Evolutionary conservation across 805 yeast species (phyloP).

Genomic region (Ogataea minuta): DNA sequence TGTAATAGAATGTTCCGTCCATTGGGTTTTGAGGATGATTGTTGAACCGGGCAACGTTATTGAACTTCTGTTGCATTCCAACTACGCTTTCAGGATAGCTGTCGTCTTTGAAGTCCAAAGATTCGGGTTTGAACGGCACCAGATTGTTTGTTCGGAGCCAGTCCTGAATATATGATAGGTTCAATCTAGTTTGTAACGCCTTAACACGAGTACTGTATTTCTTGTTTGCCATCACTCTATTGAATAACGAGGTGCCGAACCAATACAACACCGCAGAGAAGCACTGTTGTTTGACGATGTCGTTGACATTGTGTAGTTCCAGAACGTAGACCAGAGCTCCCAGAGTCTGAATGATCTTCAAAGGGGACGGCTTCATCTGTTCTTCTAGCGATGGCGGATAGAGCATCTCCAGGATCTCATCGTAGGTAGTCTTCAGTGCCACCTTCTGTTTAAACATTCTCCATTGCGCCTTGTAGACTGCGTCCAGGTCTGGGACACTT

Average conservation of each 20-base stretch:
- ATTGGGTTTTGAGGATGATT: conserved; percentile 38
- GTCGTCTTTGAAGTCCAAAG: conserved; percentile 24
- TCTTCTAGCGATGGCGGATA: conserved; percentile 83
- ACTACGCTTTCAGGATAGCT: conserved; percentile 35
- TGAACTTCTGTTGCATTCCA: conserved; percentile 22
- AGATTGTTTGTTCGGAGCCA: conserved; percentile 80
- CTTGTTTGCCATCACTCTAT: conserved; percentile 63
- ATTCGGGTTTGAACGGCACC: conserved; percentile 38
- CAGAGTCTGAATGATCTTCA: conserved; percentile 77
- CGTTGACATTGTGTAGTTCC: conserved; percentile 77
- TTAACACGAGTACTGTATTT: conserved; percentile 74
- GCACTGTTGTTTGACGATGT: conserved; percentile 73
- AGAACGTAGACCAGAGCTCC: conserved; percentile 87
- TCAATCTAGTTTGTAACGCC: conserved; percentile 87
- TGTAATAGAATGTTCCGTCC: conserved; percentile 60
- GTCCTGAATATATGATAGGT: conserved; percentile 83
- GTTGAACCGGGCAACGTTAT: conserved; percentile 31
- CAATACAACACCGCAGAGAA: conserved; percentile 76
- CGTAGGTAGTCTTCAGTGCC: conserved; percentile 50
- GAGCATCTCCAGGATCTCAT: conserved; percentile 70
- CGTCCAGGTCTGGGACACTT: conserved; percentile 78
- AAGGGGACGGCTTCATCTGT: conserved; percentile 85
- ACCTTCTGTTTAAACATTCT: conserved; percentile 46
- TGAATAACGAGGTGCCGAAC: conserved; percentile 71
- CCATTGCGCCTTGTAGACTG: conserved; percentile 72